Evolutionary conservation across 805 yeast species (phyloP), one percentile per base, ranked within the genome.

Genomic region (Jamesozyma piceae): DNA sequence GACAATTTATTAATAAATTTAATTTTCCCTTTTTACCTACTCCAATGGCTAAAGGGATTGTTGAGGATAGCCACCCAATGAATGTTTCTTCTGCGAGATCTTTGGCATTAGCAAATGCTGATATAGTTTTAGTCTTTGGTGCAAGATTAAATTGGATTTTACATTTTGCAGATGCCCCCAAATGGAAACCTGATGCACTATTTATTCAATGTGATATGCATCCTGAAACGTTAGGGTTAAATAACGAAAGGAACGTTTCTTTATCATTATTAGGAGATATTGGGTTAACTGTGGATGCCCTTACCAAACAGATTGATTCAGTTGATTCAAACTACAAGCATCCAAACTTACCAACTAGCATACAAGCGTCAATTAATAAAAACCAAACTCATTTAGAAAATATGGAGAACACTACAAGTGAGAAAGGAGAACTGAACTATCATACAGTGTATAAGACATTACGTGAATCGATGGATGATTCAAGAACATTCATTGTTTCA

Each of bases 31-130:
- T 81, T 49, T 53, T 81, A 38, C 85, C 88, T 9, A 80, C 88
- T 0, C 87, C 89, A 3, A 81, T 81, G 89, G 89, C 83, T 0
- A 81, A 81, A 57, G 89, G 89, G 9, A 75, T 80, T 0, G 60
- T 81, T 1, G 64, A 74, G 2, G 89, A 81, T 53, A 49, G 58
- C 3, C 57, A 62, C 32, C 52, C 51, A 0, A 54, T 68, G 27
- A 80, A 80, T 49, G 68, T 77, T 13, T 73, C 82, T 0, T 76
- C 84, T 2, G 84, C 83, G 3, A 65, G 88, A 43, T 76, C 85
- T 0, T 62, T 66, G n/a, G 84, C 76, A 0, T 63, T 81, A 50
- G 66, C 64, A 46, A 49, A 60, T 5, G 76, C 86, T 0, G 86
- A 80, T 52, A 74, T 80, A 3, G 68, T 81, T 1, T 38, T 81